These are phyloP conservation scores for Pinus albicaulis DNA, from an alignment of 75 land plant species.

Conservation along the genomic window DNA sequence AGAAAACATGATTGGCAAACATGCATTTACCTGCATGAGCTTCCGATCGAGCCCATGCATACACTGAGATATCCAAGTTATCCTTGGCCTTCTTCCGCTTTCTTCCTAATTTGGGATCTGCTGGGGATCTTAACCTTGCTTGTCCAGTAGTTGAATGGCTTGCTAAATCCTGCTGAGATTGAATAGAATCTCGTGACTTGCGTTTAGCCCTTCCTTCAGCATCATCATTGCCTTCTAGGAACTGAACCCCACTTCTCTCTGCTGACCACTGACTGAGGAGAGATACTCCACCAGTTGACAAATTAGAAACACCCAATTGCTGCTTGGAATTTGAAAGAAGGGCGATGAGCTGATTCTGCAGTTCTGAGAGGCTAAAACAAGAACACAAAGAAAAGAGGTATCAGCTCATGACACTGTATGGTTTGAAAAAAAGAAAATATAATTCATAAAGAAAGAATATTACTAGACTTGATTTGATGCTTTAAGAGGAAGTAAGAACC, in stretches of 20 bases:
- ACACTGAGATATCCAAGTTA: slow-evolving; percentile 3
- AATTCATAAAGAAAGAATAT: not conserved
- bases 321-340: slow-evolving; percentile 13
- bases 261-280: not conserved
- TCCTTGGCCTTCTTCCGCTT: slow-evolving; percentile 16
- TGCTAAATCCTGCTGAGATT: slow-evolving; percentile 9
- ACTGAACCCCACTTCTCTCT: not conserved
- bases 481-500: not conserved
- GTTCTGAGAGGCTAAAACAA: slow-evolving; percentile 17
- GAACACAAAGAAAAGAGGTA: not conserved
- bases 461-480: not conserved
- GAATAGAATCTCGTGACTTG: not conserved
- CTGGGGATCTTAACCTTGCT: slow-evolving; percentile 2
- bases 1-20: not conserved
- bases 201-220: slow-evolving; percentile 7
- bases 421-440: not conserved
- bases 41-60: slow-evolving; percentile 29
- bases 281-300: not conserved
- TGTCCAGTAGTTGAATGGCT: slow-evolving; percentile 6
- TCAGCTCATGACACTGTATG: not conserved
- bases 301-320: not conserved
- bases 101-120: slow-evolving; percentile 11
- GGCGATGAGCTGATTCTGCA: slow-evolving; percentile 10
- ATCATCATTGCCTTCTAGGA: slow-evolving; percentile 6
- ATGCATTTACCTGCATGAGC: slow-evolving; percentile 18